Base-by-base conservation (phyloP, 1,284 basidiomycete genomes). In the Polyporus tsugae region DNA sequence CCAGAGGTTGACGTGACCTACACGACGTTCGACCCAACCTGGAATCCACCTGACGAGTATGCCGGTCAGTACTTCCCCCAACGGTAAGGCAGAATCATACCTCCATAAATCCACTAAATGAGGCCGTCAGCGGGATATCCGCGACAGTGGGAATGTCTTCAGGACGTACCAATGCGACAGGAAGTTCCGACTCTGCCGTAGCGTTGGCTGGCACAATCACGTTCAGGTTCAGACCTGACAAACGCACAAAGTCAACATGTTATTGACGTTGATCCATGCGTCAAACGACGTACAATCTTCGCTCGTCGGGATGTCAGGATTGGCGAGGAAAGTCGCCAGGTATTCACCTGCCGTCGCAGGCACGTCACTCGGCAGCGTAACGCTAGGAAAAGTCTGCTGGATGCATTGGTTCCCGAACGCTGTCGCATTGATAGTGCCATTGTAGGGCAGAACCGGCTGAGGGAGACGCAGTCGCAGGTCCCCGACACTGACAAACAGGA, bases 191-290 rank as follows among this genome's bases (percentile, higher is more conserved):
- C 0, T 42, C 49, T 0, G 74, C 60, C 0, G 68, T 70, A 1
- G 75, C 65, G 13, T 68, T 70, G 2, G 69, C 69, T 0, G 83
- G 80, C 0, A 77, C 77, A 33, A 81, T 73, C 11, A 87, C 79
- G 70, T 86, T 87, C 62, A 86, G 60, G 33, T 80, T 80, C n/a
- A 87, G 74, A 70, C 85, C 86, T 80, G 75, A 1, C 6, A n/a
- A 4, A 9, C 9, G 15, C 59, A 22, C 1, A 5, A 17, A 29
- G 11, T 49, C 42, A 62, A 33, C 60, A 38, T 10, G 7, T 6
- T 22, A 4, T 15, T 15, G n/a, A 13, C 3, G 15, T 1, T 4
- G 17, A 6, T 11, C 13, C 3, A 17, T 53, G 13, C 11, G 22
- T 2, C 19, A 33, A 61, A 66, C 41, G 9, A 62, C 60, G 10